Conservation (phyloP, 1,139 yeast species). For the Kluyveromyces sp. region DNA sequence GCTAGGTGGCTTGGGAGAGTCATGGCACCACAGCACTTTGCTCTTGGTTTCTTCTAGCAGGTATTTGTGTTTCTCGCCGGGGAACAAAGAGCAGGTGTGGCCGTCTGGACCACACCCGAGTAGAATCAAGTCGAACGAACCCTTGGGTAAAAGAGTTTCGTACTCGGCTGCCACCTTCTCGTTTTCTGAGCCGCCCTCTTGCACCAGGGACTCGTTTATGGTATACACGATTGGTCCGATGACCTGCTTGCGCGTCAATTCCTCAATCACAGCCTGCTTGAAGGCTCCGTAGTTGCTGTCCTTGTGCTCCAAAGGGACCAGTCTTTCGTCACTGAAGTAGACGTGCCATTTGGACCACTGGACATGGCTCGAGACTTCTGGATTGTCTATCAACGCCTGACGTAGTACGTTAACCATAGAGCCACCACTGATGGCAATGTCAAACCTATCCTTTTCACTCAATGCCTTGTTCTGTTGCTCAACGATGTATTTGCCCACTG, state of each 20-base stretch:
- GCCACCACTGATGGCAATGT: constrained; percentile 85
- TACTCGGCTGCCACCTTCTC: constrained; percentile 80
- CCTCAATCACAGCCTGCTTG: constrained; percentile 69
- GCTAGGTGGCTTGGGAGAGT: constrained; percentile 91
- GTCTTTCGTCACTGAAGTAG: constrained; percentile 92
- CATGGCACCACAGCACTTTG: constrained; percentile 83
- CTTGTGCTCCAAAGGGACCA: constrained; percentile 77
- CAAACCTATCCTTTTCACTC: constrained; percentile 39
- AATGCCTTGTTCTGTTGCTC: constrained; percentile 50
- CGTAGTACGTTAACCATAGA: constrained; percentile 74
- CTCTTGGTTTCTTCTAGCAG: constrained; percentile 62
- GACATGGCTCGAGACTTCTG: constrained; percentile 41
- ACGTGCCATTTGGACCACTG: constrained; percentile 93
- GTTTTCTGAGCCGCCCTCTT: constrained; percentile 45
- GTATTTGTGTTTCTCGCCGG: constrained; percentile 55
- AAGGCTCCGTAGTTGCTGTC: constrained; percentile 92
- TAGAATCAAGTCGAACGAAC: constrained; percentile 64
- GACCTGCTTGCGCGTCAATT: constrained; percentile 27
- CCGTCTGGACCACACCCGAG: constrained; percentile 99
- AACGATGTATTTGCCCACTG: constrained; percentile 49
- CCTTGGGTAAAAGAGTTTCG: constrained; percentile 68
- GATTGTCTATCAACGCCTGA: constrained; percentile 58
- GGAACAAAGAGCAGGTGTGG: constrained; percentile 88
- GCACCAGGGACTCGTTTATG: constrained; percentile 66
- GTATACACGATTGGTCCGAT: constrained; percentile 67